Evolutionary conservation across 2,329 filamentous ascomycete species (phyloP).

Genomic region (Talaromyces piceae): DNA sequence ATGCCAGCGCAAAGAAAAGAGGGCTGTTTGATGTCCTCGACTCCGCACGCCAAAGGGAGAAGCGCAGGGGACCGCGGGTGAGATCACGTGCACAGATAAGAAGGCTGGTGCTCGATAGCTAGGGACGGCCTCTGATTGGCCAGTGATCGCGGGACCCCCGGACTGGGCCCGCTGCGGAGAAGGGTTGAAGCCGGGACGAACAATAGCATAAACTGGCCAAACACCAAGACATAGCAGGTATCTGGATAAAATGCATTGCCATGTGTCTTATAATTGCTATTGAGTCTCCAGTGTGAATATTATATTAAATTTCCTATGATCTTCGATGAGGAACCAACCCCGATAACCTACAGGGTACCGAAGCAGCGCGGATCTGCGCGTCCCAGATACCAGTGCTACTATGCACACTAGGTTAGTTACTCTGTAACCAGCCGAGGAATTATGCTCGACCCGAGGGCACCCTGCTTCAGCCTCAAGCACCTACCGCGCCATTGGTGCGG

Average conservation of each 20-base stretch:
- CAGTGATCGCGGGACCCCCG: background rate
- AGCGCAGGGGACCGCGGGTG: background rate
- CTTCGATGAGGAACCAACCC: too few relatives aligned
- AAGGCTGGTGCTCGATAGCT: background rate
- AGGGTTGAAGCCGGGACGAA: background rate
- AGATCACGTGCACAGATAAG: background rate
- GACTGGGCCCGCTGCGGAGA: background rate
- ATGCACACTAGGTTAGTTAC: background rate
- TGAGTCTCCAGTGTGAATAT: too few relatives aligned
- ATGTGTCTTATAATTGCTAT: too few relatives aligned
- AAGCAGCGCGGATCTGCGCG: background rate
- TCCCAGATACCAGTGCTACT: background rate
- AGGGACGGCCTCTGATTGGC: background rate
- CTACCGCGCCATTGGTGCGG: background rate
- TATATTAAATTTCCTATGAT: too few relatives aligned
- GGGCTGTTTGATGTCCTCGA: background rate
- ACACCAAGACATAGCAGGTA: background rate
- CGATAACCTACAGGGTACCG: too few relatives aligned
- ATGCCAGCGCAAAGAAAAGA: too few relatives aligned
- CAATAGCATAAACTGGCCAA: too few relatives aligned
- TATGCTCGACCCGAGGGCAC: background rate
- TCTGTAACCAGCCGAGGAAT: too few relatives aligned
- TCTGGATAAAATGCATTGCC: background rate
- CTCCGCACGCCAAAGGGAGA: background rate
- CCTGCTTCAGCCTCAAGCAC: background rate